Conservation (phyloP, 805 yeast genomes). For the Kuraishia cidri region DNA sequence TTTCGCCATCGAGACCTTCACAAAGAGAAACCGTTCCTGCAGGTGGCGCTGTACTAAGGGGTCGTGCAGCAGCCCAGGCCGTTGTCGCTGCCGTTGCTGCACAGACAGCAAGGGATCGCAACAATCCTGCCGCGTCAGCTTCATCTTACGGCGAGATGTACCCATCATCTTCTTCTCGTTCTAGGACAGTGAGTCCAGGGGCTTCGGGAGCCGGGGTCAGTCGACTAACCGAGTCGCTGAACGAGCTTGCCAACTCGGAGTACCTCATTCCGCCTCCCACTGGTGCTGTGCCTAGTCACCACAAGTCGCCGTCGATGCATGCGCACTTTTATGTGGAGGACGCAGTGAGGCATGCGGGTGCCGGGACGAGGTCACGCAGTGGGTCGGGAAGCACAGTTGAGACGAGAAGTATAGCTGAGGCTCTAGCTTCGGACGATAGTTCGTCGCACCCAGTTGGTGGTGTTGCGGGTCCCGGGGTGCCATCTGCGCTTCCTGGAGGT, state of each 20-base stretch:
- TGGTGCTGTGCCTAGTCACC: too few relatives aligned
- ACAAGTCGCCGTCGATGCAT: constrained; percentile 57
- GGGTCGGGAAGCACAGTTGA: constrained; percentile 21
- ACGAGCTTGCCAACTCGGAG: constrained; percentile 3
- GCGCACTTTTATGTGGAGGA: constrained; percentile 75
- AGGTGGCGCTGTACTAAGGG: constrained; percentile 35
- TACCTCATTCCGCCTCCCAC: too few relatives aligned
- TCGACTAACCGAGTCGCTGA: constrained; percentile 16
- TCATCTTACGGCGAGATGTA: too few relatives aligned
- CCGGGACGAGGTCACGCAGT: constrained; percentile 22
- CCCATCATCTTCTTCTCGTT: too few relatives aligned
- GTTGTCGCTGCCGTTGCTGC: constrained; percentile 30
- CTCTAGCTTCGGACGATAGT: constrained; percentile 1
- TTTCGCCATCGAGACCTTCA: too few relatives aligned
- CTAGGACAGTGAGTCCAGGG: constrained; percentile 5
- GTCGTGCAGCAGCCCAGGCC: constrained; percentile 26
- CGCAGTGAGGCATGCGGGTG: constrained; percentile 41
- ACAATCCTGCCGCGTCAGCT: too few relatives aligned
- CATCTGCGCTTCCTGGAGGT: neutral
- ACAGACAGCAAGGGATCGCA: constrained; percentile 21
- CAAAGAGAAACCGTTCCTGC: constrained; percentile 28
- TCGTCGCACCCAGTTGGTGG: neutral
- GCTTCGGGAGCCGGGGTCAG: constrained; percentile 6
- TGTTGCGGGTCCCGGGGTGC: neutral
- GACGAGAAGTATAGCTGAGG: constrained; percentile 8